A percentile compares a stretch with the other conserved stretches of the same genome.
Evolutionary conservation across 2,329 filamentous ascomycete genomes (phyloP).

Genomic region (Colletotrichum tropicicola): DNA sequence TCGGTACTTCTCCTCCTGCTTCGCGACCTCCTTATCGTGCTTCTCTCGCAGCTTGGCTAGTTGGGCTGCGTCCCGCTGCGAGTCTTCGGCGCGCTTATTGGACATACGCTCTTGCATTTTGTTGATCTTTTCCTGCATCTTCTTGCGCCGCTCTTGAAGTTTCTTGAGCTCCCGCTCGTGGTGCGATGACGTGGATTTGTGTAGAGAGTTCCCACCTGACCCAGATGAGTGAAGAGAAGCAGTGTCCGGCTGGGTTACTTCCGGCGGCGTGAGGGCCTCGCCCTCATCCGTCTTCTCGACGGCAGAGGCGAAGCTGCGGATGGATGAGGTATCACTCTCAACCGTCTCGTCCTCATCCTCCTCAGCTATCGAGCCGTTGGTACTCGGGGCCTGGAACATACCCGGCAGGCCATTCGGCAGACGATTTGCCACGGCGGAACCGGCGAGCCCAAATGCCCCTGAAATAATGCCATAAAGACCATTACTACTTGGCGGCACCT

Average conservation of each 20-base stretch:
- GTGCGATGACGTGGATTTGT: slow-evolving; percentile 42
- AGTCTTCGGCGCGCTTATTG: slow-evolving; percentile 55
- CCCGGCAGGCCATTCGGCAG: slow-evolving; percentile 43
- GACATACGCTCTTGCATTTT: slow-evolving; percentile 59
- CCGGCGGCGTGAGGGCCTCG: slow-evolving; percentile 27
- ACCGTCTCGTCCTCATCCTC: slow-evolving; percentile 38
- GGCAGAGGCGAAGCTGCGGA: slow-evolving; percentile 59
- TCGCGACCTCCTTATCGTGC: slow-evolving; percentile 70
- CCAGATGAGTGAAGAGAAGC: slow-evolving; percentile 46
- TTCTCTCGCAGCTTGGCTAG: slow-evolving; percentile 69
- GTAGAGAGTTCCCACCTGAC: slow-evolving; percentile 34
- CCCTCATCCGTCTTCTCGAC: slow-evolving; percentile 46
- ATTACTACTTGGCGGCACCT: slow-evolving; percentile 45
- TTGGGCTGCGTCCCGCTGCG: slow-evolving; percentile 58
- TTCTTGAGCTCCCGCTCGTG: slow-evolving; percentile 73
- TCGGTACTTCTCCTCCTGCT: slow-evolving; percentile 73
- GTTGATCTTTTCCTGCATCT: slow-evolving; percentile 70
- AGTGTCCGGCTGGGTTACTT: slow-evolving; percentile 30
- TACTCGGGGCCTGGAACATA: slow-evolving; percentile 37
- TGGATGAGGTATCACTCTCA: slow-evolving; percentile 55
- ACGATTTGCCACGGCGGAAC: slow-evolving; percentile 52
- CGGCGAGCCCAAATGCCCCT: slow-evolving; percentile 60
- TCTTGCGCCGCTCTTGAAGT: slow-evolving; percentile 66
- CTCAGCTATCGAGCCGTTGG: slow-evolving; percentile 39
- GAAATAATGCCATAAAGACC: slow-evolving; percentile 66